These are phyloP conservation scores for Heracleum sosnowskyi DNA, from an alignment of 129 eudicot genomes.

Conservation along the genomic window DNA sequence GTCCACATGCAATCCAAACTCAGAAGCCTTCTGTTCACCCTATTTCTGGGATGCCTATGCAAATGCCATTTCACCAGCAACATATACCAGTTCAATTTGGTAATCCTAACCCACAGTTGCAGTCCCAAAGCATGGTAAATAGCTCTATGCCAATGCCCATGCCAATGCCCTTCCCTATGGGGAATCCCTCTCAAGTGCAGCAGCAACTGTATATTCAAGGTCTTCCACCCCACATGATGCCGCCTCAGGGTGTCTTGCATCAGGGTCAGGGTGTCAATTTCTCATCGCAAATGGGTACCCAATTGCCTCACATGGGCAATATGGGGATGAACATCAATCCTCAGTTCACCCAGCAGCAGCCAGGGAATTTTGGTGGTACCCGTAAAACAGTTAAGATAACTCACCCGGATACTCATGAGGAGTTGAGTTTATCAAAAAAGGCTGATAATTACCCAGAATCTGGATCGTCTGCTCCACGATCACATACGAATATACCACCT, in stretches of 20 bases:
- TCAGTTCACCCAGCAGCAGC: constrained; percentile 59
- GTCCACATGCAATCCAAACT: constrained; percentile 34
- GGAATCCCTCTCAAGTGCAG: constrained; percentile 52
- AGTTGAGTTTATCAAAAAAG: constrained; percentile 51
- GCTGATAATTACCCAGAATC: constrained; percentile 26
- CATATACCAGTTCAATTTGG: constrained; percentile 55
- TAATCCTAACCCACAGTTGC: constrained; percentile 66
- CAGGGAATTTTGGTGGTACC: constrained; percentile 37
- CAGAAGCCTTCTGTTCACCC: constrained; percentile 61
- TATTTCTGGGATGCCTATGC: constrained; percentile 41
- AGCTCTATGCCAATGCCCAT: constrained; percentile 53
- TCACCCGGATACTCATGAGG: constrained; percentile 90
- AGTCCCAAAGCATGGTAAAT: constrained; percentile 54
- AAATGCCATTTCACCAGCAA: constrained; percentile 58
- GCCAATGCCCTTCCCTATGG: constrained; percentile 52
- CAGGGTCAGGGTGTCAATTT: constrained; percentile 57
- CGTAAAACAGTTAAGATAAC: constrained; percentile 89
- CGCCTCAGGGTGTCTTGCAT: constrained; percentile 74
- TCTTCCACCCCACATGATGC: constrained; percentile 68
- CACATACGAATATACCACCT: constrained; percentile 43
- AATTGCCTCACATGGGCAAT: constrained; percentile 63
- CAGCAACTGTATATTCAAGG: constrained; percentile 47
- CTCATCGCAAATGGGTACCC: constrained; percentile 54
- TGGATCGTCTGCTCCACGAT: constrained; percentile 42
- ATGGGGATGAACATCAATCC: constrained; percentile 53